Conservation (phyloP, 2,329 filamentous ascomycete species). For the Ascochyta fabae region DNA sequence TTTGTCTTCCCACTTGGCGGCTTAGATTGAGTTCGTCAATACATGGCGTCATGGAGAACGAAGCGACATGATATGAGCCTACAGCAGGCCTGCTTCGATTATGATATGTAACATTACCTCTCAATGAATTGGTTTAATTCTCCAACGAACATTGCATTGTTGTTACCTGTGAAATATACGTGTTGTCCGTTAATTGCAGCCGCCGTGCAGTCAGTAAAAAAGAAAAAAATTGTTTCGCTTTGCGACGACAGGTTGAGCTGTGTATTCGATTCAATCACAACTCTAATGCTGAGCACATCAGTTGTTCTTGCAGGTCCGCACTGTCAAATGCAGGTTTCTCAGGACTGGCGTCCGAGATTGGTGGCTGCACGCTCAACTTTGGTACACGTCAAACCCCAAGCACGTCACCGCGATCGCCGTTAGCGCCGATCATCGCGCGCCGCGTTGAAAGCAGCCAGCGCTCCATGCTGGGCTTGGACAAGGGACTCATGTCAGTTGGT, state of each 20-base stretch:
- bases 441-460: too few species aligned
- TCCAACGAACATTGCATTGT: not conserved
- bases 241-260: not conserved
- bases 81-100: slow-evolving; percentile 23
- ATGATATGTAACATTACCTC: slow-evolving; percentile 42
- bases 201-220: too few species aligned
- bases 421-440: slow-evolving; percentile 11
- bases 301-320: not conserved
- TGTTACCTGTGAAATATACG: not conserved
- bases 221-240: too few species aligned
- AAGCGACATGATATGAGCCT: slow-evolving; percentile 32
- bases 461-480: too few species aligned
- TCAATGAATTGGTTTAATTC: slow-evolving; percentile 25
- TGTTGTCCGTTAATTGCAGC: not conserved
- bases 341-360: not conserved
- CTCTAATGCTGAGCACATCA: too few species aligned
- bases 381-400: slow-evolving; percentile 7
- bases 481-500: too few species aligned
- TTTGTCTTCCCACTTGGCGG: slow-evolving; percentile 31
- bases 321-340: not conserved
- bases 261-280: not conserved
- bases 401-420: slow-evolving; percentile 17
- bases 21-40: slow-evolving; percentile 36
- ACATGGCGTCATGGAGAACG: slow-evolving; percentile 27
- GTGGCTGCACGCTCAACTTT: slow-evolving; percentile 9